phyloP scores from a whole-genome alignment of 2,329 filamentous ascomycete species.

The Colletotrichum magnum region DNA sequence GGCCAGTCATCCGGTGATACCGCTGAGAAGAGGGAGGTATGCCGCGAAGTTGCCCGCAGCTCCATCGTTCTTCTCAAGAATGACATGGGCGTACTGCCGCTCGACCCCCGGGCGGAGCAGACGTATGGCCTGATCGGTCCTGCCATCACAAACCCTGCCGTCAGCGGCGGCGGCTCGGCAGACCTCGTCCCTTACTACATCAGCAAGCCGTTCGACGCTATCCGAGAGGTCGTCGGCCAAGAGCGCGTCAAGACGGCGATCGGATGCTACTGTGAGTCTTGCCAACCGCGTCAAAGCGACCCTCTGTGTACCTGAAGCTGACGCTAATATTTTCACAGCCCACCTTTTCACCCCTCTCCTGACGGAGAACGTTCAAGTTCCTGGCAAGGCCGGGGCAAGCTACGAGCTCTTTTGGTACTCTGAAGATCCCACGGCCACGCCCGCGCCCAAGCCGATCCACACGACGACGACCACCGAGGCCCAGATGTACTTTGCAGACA shows the following conservation, averaged over 20 bases:
- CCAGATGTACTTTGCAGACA: constrained; percentile 26
- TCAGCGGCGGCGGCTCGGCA: constrained; percentile 51
- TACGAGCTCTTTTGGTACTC: too few relatives aligned
- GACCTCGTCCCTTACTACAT: constrained; percentile 49
- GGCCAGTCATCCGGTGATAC: too few relatives aligned
- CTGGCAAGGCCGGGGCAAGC: background rate
- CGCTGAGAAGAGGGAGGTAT: constrained; percentile 63
- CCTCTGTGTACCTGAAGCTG: background rate
- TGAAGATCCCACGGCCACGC: too few relatives aligned
- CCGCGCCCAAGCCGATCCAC: background rate
- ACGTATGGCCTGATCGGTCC: constrained; percentile 61
- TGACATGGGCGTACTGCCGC: constrained; percentile 68
- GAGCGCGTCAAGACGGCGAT: background rate
- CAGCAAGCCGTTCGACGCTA: constrained; percentile 48
- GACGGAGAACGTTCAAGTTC: background rate
- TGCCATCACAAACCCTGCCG: constrained; percentile 59
- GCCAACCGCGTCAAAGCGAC: too few relatives aligned
- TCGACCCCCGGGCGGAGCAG: constrained; percentile 47
- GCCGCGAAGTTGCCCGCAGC: constrained; percentile 68
- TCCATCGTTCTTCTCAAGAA: constrained; percentile 79
- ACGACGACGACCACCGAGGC: constrained; percentile 14
- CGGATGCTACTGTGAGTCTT: background rate
- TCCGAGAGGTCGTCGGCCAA: constrained; percentile 42
- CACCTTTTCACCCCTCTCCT: constrained; percentile 14
- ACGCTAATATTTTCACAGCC: background rate